Percentiles rank a stretch among this genome's conserved stretches.
Conservation (phyloP, 148 eudicot species). For the Cornus kousa region DNA sequence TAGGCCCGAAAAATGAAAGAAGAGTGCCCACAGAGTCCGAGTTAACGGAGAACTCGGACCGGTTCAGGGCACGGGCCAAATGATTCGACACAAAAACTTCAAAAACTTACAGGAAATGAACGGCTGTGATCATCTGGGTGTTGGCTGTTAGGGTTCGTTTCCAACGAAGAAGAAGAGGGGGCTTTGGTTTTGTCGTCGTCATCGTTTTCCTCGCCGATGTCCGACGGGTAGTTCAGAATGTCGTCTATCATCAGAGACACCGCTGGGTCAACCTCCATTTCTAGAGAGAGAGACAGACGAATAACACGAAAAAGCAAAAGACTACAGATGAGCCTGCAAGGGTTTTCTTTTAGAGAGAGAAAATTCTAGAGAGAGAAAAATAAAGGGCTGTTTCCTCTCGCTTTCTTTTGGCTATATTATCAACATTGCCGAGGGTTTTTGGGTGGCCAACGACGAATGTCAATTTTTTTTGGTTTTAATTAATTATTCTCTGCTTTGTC, state of each 20-base stretch:
- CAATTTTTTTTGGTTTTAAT: neutral
- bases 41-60: conserved; percentile 4
- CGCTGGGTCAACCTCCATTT: conserved; percentile 30
- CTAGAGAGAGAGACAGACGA: conserved; percentile 5
- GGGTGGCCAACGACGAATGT: conserved; percentile 14
- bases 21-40: neutral
- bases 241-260: conserved; percentile 41
- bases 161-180: conserved; percentile 20
- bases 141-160: conserved; percentile 9
- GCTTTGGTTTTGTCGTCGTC: conserved; percentile 25
- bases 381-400: neutral
- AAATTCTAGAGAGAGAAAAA: conserved; percentile 17
- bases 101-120: conserved; percentile 41
- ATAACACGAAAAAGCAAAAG: neutral
- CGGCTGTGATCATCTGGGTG: conserved; percentile 14
- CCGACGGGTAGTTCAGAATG: conserved; percentile 52
- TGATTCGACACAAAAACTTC: neutral
- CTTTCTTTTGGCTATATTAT: conserved; percentile 8
- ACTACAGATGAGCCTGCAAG: neutral
- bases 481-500: neutral
- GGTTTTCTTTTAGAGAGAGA: conserved; percentile 2
- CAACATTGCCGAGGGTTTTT: conserved; percentile 9
- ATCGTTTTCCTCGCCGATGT: conserved; percentile 33
- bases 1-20: neutral
- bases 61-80: neutral